These are phyloP conservation scores for Cercospora nicotianae DNA, from an alignment of 2,329 filamentous ascomycete genomes.

Conservation along the genomic window DNA sequence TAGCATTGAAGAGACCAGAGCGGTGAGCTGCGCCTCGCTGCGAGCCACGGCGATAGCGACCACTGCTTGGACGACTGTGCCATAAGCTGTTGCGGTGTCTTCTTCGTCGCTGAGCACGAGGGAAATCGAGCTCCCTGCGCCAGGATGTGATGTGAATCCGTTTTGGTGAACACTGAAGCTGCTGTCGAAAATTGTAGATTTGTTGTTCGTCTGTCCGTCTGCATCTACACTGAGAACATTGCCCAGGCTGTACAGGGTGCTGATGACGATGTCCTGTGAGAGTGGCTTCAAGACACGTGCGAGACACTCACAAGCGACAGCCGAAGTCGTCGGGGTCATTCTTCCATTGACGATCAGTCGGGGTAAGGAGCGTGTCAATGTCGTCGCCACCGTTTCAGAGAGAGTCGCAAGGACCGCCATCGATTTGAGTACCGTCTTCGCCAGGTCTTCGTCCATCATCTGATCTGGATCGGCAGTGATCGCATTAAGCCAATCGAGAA, in stretches of 20 bases:
- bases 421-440: constrained; percentile 74
- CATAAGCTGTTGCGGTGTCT: constrained; percentile 73
- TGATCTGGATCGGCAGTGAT: constrained; percentile 75
- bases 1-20: constrained; percentile 90
- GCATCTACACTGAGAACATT: constrained; percentile 82
- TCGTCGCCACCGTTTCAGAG: constrained; percentile 70
- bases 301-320: constrained; percentile 78
- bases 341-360: constrained; percentile 85
- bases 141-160: constrained; percentile 31
- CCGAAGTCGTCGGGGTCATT: constrained; percentile 67
- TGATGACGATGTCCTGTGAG: constrained; percentile 90
- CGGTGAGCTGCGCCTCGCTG: constrained; percentile 87
- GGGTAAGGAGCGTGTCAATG: constrained; percentile 75
- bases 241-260: constrained; percentile 92
- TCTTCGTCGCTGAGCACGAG: constrained; percentile 72
- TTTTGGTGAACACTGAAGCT: constrained; percentile 24
- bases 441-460: constrained; percentile 76
- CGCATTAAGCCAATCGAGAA: constrained; percentile 84
- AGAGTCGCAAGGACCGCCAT: constrained; percentile 79
- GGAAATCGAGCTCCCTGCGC: constrained; percentile 71
- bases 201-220: constrained; percentile 53
- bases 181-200: constrained; percentile 52
- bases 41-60: constrained; percentile 82
- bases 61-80: constrained; percentile 91
- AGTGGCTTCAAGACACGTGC: constrained; percentile 77